Percentiles rank a stretch among this genome's conserved stretches.
phyloP scores from a whole-genome alignment of 1,284 basidiomycete species.

The Fistulinella staudtii region DNA sequence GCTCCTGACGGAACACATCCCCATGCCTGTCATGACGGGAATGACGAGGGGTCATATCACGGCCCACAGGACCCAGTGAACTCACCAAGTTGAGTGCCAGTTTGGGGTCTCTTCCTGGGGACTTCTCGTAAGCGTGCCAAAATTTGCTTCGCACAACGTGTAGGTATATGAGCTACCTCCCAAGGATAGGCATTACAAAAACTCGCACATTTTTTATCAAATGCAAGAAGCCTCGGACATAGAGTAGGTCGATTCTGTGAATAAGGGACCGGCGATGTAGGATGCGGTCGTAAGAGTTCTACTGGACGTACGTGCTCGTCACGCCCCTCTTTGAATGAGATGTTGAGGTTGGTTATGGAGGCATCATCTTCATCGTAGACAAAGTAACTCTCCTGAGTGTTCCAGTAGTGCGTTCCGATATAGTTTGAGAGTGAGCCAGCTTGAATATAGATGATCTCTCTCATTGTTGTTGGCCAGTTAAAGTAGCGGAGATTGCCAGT shows the following conservation, averaged over 20 bases:
- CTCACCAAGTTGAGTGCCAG: conserved; percentile 35
- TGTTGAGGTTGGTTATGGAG: conserved; percentile 45
- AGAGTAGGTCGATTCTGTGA: conserved; percentile 52
- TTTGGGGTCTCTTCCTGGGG: conserved; percentile 19
- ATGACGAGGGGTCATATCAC: neutral
- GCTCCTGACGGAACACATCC: conserved; percentile 46
- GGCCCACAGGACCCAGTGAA: neutral
- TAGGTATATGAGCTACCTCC: too few species aligned
- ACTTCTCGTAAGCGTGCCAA: conserved; percentile 51
- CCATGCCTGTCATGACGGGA: conserved; percentile 44
- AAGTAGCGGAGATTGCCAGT: neutral
- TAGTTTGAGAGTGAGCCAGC: conserved; percentile 65
- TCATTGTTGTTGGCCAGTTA: conserved; percentile 44
- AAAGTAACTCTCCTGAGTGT: conserved; percentile 70
- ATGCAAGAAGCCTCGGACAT: conserved; percentile 59
- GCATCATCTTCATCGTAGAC: conserved; percentile 46
- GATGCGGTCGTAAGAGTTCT: neutral
- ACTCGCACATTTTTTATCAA: conserved; percentile 61
- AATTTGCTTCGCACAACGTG: conserved; percentile 53
- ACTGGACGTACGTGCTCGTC: conserved; percentile 41
- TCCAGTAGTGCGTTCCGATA: conserved; percentile 76
- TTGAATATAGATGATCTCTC: conserved; percentile 75
- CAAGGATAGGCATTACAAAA: conserved; percentile 3
- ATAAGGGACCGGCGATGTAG: neutral
- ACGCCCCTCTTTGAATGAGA: conserved; percentile 63